phyloP scores from a whole-genome alignment of 2,329 filamentous ascomycete genomes.

The Alternaria hordeiaustralica region DNA sequence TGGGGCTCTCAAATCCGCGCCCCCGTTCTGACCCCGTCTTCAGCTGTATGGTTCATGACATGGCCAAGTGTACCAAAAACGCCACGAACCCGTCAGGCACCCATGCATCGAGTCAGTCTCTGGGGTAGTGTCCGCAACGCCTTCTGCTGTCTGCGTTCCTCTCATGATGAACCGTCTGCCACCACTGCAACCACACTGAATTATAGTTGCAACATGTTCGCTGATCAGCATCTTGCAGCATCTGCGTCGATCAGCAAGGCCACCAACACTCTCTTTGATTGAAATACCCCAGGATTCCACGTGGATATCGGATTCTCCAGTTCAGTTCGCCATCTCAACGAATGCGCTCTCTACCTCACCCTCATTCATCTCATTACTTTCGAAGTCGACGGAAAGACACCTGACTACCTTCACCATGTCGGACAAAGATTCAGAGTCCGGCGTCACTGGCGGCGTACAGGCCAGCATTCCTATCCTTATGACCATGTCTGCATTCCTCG shows the following conservation, averaged over 20 bases:
- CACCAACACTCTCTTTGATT: not conserved
- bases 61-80: not conserved
- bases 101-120: not conserved
- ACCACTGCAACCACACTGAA: not conserved
- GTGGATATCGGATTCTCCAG: not conserved
- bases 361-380: not conserved
- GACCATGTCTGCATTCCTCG: conserved; percentile 26
- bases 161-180: not conserved
- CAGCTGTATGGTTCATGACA: not conserved
- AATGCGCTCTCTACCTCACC: not conserved
- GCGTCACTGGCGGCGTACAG: not conserved
- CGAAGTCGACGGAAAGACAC: not conserved
- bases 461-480: conserved; percentile 16
- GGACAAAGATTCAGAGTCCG: not conserved
- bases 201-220: not conserved
- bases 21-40: not conserved
- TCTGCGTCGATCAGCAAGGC: not conserved
- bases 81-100: not conserved
- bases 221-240: not conserved
- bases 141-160: not conserved
- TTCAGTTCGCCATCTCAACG: not conserved
- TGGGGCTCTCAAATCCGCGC: not conserved
- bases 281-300: not conserved
- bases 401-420: not conserved
- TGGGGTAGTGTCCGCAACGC: not conserved